Evolutionary conservation across 1,284 basidiomycete species (phyloP), one percentile per base, ranked within the genome.

Genomic region (Xerocomus minutiporus): DNA sequence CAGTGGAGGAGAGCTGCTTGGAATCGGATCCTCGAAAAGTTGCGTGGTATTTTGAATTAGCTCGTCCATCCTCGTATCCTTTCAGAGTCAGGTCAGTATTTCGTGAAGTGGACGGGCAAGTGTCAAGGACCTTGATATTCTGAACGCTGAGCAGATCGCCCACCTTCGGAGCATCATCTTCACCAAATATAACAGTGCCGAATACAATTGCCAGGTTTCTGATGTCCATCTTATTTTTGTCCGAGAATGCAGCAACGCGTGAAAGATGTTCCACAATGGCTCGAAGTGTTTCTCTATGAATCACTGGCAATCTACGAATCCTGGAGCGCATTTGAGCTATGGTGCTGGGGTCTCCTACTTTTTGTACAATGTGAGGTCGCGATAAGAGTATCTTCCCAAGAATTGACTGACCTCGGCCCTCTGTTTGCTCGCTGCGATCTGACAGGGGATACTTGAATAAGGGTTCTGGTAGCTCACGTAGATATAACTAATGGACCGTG

Each of bases 221-320:
- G 0, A 88, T 76, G 57, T 93, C 92, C 96, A 99, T 99, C 73
- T 97, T 97, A 71, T 97, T 98, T 67, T 81, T 81, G 20, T 84
- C 81, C 5, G 80, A 76, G 47, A 81, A 76, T 7, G 82, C 74
- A 2, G 85, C 83, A 5, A 99, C 84, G 25, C 86, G 80, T 8
- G 87, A 77, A 11, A 99, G 82, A 69, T 98, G 96, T 60, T 96
- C 91, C 15, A 97, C 73, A n/a, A 98, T 71, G 8, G 86, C 82
- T 60, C 85, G 89, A 61, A 98, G 80, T 0, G 93, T 95, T 3
- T 89, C 87, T 64, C 95, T 92, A 67, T 98, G 93, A 38, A 97
- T 86, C 0, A 83, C 73, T 0, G 94, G 91, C 29, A 97, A 71
- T 45, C 93, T 79, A 35, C 91, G 83, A 57, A 97, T 86, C 70